These are phyloP conservation scores for Fusarium sp. DNA, from an alignment of 2,329 filamentous ascomycete genomes.

Conservation along the genomic window DNA sequence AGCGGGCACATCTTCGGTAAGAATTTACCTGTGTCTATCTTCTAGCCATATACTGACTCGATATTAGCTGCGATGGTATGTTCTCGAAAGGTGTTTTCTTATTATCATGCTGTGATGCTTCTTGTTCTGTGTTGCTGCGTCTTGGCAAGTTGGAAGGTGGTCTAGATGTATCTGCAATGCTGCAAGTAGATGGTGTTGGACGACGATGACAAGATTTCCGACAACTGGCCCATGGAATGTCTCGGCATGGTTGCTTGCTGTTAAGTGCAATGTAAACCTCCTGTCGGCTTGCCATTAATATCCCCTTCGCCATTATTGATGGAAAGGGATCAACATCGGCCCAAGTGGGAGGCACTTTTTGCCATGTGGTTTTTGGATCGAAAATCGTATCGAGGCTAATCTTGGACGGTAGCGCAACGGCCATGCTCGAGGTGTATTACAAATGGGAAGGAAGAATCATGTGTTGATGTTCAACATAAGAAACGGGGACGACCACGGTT, in stretches of 20 bases:
- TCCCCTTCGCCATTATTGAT: background rate
- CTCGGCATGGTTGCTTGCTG: background rate
- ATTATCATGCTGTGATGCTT: background rate
- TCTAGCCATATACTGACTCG: slow-evolving; percentile 26
- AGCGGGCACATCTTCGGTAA: slow-evolving; percentile 83
- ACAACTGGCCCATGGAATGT: background rate
- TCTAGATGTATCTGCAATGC: background rate
- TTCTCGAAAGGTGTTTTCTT: slow-evolving; percentile 50
- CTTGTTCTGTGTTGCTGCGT: background rate
- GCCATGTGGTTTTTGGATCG: background rate
- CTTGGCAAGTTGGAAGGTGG: background rate
- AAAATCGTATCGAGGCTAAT: slow-evolving; percentile 53
- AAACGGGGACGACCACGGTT: slow-evolving; percentile 85
- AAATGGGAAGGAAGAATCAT: slow-evolving; percentile 85
- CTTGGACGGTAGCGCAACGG: slow-evolving; percentile 71
- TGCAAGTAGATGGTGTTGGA: background rate
- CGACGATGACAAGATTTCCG: background rate
- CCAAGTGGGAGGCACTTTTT: background rate
- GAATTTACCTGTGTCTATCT: slow-evolving; percentile 32
- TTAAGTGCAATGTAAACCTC: background rate
- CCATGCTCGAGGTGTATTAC: slow-evolving; percentile 84
- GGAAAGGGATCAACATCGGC: background rate
- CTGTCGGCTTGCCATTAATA: background rate
- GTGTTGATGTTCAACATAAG: slow-evolving; percentile 88
- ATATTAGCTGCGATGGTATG: slow-evolving; percentile 74